Evolutionary conservation across 2,329 filamentous ascomycete species (phyloP).

Genomic region (Ceratocystis eucalypticola): DNA sequence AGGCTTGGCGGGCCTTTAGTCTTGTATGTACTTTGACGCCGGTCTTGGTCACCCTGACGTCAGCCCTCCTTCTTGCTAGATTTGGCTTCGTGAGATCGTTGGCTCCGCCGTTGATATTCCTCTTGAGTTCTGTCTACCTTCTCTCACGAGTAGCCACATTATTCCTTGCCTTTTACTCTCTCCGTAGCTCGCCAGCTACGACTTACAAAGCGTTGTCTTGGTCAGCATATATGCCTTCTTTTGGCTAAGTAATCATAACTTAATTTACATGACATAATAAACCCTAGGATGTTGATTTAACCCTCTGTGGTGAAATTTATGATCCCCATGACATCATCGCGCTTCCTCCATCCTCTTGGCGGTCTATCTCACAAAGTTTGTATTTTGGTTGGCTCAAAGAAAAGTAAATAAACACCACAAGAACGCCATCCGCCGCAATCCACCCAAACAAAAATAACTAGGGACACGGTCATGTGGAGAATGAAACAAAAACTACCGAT

Average conservation of each 20-base stretch:
- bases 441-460: not conserved
- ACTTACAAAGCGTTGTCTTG: constrained; percentile 1
- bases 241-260: not conserved
- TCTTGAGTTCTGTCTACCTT: not conserved
- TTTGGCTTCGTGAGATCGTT: not conserved
- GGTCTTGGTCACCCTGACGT: not conserved
- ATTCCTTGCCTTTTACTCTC: constrained; percentile 8
- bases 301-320: not conserved
- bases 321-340: constrained; percentile 2
- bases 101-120: not conserved
- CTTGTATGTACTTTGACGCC: not conserved
- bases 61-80: not conserved
- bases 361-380: not conserved
- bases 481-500: not conserved
- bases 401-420: not conserved
- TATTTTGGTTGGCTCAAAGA: not conserved
- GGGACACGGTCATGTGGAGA: not conserved
- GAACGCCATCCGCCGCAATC: constrained; percentile 12
- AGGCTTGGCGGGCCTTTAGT: not conserved
- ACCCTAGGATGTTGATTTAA: not conserved
- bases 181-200: not conserved
- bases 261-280: not conserved
- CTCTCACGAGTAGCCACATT: not conserved
- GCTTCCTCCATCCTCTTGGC: not conserved
- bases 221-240: constrained; percentile 4